Evolutionary conservation across 192 early-diverging fungal species (phyloP).

Genomic region (Bifiguratus adelaidae): DNA sequence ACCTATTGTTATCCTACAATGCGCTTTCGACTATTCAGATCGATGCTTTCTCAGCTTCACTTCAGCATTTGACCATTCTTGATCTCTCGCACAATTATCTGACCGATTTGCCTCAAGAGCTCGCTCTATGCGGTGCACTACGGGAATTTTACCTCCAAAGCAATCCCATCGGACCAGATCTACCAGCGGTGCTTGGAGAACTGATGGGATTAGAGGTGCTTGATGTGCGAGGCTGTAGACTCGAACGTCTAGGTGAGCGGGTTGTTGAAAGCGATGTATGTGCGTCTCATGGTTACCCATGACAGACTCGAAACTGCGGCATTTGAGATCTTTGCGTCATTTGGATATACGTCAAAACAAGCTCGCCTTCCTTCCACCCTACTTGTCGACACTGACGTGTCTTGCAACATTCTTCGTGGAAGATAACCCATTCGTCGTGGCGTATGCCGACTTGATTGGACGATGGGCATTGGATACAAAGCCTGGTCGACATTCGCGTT

Average conservation of each 20-base stretch:
- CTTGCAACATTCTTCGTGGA: slow-evolving; percentile 13
- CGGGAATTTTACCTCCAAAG: slow-evolving; percentile 19
- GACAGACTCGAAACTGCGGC: neutral
- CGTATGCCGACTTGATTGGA: slow-evolving; percentile 20
- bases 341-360: slow-evolving; percentile 17
- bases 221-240: slow-evolving; percentile 16
- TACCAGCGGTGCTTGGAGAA: slow-evolving; percentile 18
- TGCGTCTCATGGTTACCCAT: neutral
- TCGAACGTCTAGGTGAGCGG: slow-evolving; percentile 21
- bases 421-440: slow-evolving; percentile 20
- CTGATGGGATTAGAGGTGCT: slow-evolving; percentile 22
- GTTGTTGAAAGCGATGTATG: neutral
- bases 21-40: slow-evolving; percentile 9
- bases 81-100: slow-evolving; percentile 27
- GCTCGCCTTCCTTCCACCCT: slow-evolving; percentile 18
- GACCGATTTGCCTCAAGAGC: slow-evolving; percentile 17
- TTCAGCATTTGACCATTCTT: slow-evolving; percentile 15
- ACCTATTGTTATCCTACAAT: slow-evolving; percentile 19
- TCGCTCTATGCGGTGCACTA: slow-evolving; percentile 14
- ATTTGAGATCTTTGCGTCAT: neutral
- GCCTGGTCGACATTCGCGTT: no score
- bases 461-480: no score
- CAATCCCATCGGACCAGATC: slow-evolving; percentile 16
- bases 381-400: slow-evolving; percentile 5
- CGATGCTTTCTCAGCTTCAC: slow-evolving; percentile 6